Conservation (phyloP, 1,139 yeast genomes). For the Eremothecium sinecaudum region DNA sequence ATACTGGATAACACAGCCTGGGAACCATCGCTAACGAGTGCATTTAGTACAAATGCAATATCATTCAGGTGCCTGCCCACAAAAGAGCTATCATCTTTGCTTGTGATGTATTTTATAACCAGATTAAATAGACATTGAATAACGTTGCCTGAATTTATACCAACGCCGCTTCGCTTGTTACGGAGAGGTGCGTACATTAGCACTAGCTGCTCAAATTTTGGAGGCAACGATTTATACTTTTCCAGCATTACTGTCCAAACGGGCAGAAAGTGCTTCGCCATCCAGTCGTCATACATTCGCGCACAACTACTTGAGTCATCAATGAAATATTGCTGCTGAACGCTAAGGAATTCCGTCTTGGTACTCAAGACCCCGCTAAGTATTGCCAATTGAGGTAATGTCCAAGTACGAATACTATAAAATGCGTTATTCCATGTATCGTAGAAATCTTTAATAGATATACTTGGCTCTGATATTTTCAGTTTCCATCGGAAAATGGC, state of each 20-base stretch:
- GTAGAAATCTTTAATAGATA: conserved; percentile 19
- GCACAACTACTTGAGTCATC: conserved; percentile 19
- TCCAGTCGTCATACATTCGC: conserved; percentile 18
- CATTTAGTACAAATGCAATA: conserved; percentile 7
- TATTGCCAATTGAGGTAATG: conserved; percentile 18
- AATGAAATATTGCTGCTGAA: conserved; percentile 18
- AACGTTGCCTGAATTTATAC: conserved; percentile 15
- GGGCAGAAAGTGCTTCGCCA: conserved; percentile 17
- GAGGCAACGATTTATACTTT: conserved; percentile 3
- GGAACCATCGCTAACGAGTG: neutral
- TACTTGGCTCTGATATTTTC: conserved; percentile 26
- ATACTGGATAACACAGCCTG: conserved; percentile 6
- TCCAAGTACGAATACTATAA: conserved; percentile 16
- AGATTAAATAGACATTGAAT: conserved; percentile 12
- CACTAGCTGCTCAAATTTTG: conserved; percentile 8
- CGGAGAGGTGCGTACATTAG: conserved; percentile 13
- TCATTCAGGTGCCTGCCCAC: conserved; percentile 6
- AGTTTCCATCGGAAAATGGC: conserved; percentile 25
- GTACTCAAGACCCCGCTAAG: conserved; percentile 23
- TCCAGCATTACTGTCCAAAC: conserved; percentile 15
- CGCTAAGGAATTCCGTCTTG: conserved; percentile 9
- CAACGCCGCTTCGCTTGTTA: conserved; percentile 8
- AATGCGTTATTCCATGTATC: conserved; percentile 18
- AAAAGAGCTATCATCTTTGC: conserved; percentile 6
- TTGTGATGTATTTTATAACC: conserved; percentile 11